Percentiles rank a stretch among this genome's conserved stretches.
Evolutionary conservation across 2,329 filamentous ascomycete species (phyloP).

Genomic region (Aspergillus fumigatus): DNA sequence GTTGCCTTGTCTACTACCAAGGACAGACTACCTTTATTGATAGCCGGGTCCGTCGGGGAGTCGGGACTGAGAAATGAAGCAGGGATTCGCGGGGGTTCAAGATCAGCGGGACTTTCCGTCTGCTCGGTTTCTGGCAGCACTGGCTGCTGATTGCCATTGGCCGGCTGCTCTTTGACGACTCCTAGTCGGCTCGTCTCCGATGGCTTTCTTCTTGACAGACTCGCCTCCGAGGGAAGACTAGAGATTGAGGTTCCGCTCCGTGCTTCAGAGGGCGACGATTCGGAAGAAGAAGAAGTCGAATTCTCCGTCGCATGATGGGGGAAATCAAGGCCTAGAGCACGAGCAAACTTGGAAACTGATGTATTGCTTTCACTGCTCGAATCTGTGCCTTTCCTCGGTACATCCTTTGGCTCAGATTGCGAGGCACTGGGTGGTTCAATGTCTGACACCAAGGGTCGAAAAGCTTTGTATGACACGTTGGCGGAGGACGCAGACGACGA

Average conservation of each 20-base stretch:
- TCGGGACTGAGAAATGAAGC: conserved; percentile 35
- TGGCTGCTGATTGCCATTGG: conserved; percentile 11
- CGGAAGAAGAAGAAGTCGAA: conserved; percentile 62
- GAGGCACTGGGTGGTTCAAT: conserved; percentile 19
- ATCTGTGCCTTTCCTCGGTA: conserved; percentile 19
- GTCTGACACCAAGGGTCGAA: conserved; percentile 13
- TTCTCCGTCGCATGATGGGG: conserved; percentile 61
- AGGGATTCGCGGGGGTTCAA: conserved; percentile 29
- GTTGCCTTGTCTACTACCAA: conserved; percentile 24
- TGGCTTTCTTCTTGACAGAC: conserved; percentile 26
- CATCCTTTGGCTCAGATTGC: conserved; percentile 6
- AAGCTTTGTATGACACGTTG: conserved; percentile 17
- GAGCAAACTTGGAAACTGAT: conserved; percentile 38
- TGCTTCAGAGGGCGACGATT: conserved; percentile 56
- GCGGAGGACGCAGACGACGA: conserved; percentile 11
- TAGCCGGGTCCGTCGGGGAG: conserved; percentile 46
- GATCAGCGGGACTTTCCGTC: conserved; percentile 18
- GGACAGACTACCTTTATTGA: conserved; percentile 38
- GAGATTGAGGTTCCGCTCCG: conserved; percentile 61
- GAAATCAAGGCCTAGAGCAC: conserved; percentile 47
- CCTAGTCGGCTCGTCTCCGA: conserved; percentile 43
- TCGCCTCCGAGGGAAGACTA: conserved; percentile 48
- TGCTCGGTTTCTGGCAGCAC: conserved; percentile 34
- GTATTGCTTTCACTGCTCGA: conserved; percentile 27
- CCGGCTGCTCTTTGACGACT: conserved; percentile 54